Base-by-base conservation (phyloP, 768 basidiomycete genomes). In the Calvatia gigantea region DNA sequence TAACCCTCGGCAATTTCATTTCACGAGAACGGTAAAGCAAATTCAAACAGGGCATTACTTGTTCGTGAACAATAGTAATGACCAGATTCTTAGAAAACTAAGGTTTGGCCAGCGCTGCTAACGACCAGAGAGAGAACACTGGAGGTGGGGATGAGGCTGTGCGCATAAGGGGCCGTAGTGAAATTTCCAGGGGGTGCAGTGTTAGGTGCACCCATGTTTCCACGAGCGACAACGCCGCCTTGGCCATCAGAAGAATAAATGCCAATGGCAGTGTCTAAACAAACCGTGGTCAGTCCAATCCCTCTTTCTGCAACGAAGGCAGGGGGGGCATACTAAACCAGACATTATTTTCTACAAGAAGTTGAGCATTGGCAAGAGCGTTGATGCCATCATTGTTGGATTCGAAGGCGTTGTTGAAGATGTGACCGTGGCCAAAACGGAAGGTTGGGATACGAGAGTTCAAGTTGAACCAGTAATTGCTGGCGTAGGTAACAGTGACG, bases 261-360 rank as follows among this genome's bases (percentile, higher is more conserved):
- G 15, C 75, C 70, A 64, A 75, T 70, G 58, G 67, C 62, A 35
- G 70, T 69, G 43, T 69, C 54, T 56, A 25, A 12, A 38, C 42
- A 31, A 23, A 43, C 17, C 28, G 2, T 19, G 17, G 6, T 33
- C 28, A 33, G 15, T 63, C 67, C 32, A 31, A 19, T 15, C 35
- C 21, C 12, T 32, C 27, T 4, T 19, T 31, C 4, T 23, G 28
- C 9, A 38, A 41, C 42, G 15, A 21, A 31, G 15, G 38, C 63
- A n/a, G n/a, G n/a, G n/a, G n/a, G n/a, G n/a, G n/a, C 62, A 67
- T 69, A 56, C 54, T 73, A 25, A 68, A 72, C 71, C 70, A 77
- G 23, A 77, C 72, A 58, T 78, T 78, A 69, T 76, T 76, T 61
- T 78, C 75, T 47, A 77, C 74, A 27, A 78, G 69, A 46, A 76